phyloP scores from a whole-genome alignment of 768 basidiomycete species.

The Suillus americanus region DNA sequence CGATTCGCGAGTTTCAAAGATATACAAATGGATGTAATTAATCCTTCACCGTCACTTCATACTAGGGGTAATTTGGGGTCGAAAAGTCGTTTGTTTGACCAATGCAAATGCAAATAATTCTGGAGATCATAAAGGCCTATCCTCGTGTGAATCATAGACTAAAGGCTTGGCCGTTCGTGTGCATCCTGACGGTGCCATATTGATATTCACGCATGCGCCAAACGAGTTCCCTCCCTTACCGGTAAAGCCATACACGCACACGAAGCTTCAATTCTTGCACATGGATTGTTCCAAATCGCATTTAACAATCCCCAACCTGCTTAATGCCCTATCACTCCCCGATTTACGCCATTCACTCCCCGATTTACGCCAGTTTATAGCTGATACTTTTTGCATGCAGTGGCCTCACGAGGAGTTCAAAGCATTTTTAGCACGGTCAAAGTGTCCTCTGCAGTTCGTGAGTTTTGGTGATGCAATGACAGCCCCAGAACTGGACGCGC shows the following conservation, averaged over 20 bases:
- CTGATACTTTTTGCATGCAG: background rate
- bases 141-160: too few species aligned
- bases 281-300: background rate
- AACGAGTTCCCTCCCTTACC: background rate
- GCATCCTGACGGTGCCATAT: too few species aligned
- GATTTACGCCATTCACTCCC: background rate
- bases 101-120: too few species aligned
- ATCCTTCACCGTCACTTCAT: too few species aligned
- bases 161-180: too few species aligned
- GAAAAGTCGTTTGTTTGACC: too few species aligned
- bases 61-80: too few species aligned
- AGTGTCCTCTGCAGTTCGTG: background rate
- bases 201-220: too few species aligned
- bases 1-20: too few species aligned
- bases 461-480: background rate
- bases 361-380: background rate
- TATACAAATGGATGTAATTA: too few species aligned
- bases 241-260: conserved; percentile 8
- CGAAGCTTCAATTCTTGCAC: conserved; percentile 12
- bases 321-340: background rate
- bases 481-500: background rate
- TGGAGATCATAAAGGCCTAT: too few species aligned
- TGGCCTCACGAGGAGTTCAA: background rate
- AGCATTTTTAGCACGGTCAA: background rate
- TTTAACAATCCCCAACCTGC: background rate